Conservation (phyloP, 2,329 filamentous ascomycete species). For the Zymoseptoria brevis region DNA sequence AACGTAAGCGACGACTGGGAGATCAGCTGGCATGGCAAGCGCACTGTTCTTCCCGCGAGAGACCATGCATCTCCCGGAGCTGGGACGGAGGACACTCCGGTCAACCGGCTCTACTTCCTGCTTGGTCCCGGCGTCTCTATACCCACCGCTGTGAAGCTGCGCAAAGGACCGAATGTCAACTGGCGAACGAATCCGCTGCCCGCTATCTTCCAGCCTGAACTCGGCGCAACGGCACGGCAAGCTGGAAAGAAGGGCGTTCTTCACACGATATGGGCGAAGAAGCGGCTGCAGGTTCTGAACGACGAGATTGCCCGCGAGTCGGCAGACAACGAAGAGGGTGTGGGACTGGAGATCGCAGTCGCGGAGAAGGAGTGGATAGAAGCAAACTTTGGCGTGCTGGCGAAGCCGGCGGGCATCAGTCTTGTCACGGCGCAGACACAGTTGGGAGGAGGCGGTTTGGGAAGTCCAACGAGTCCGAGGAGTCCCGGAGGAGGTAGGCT, state of each 20-base stretch:
- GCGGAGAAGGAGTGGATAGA: slow-evolving; percentile 82
- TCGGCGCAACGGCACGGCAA: slow-evolving; percentile 58
- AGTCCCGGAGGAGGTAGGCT: slow-evolving; percentile 60
- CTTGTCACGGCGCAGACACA: slow-evolving; percentile 25
- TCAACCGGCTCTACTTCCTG: slow-evolving; percentile 68
- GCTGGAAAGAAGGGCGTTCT: slow-evolving; percentile 72
- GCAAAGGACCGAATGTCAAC: slow-evolving; percentile 34
- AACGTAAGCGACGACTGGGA: slow-evolving; percentile 56
- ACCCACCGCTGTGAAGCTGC: slow-evolving; percentile 62
- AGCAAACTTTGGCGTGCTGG: slow-evolving; percentile 62
- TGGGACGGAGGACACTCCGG: slow-evolving; percentile 25
- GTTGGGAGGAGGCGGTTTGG: slow-evolving; percentile 17
- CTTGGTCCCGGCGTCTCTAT: slow-evolving; percentile 64
- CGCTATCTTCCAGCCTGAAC: slow-evolving; percentile 72
- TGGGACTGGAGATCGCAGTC: slow-evolving; percentile 75
- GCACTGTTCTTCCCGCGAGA: slow-evolving; percentile 58
- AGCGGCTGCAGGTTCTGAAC: slow-evolving; percentile 65
- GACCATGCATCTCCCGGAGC: slow-evolving; percentile 38
- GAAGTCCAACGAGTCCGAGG: slow-evolving; percentile 52
- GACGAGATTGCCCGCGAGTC: slow-evolving; percentile 69
- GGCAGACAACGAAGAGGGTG: slow-evolving; percentile 66
- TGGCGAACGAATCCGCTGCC: slow-evolving; percentile 71
- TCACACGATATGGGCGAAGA: slow-evolving; percentile 86
- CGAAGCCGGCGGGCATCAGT: slow-evolving; percentile 35
- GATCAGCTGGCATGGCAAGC: slow-evolving; percentile 74